Base-by-base conservation (phyloP, 2,329 filamentous ascomycete genomes). In the Dactylonectria estremocensis region DNA sequence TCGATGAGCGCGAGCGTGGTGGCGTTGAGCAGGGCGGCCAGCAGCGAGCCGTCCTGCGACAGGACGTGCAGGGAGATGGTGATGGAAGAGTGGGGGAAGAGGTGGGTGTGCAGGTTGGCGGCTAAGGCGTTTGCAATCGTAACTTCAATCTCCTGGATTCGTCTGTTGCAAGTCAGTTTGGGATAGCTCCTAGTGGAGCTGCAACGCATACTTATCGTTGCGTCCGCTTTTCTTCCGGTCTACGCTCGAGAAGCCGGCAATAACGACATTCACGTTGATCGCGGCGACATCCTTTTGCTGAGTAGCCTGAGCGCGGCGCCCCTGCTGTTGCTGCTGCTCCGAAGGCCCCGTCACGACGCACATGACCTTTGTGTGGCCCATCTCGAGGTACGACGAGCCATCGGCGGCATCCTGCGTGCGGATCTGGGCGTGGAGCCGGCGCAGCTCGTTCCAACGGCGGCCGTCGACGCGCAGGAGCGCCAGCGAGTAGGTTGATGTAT, bases 281-380 rank as follows among this genome's bases (percentile, higher is more conserved):
- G 90, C 89, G 3, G 83, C 84, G 0, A 80, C 80, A 14, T 85
- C 82, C 10, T 84, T 76, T 82, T 64, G 87, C 82, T 64, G 87
- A 81, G 33, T 82, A 78, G 66, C 84, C 80, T 73, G 87, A 82
- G 56, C 88, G 33, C 74, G 78, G 1, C 78, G 73, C 59, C n/a
- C n/a, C n/a, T 75, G 74, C 33, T 78, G 77, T 68, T 75, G 73
- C 68, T 82, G 81, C 60, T 83, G 82, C 82, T 99, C 96, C 43
- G 89, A 90, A 0, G 96, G 96, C 0, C 96, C 96, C 2, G 91
- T 90, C 54, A 99, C 91, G 24, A 95, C 94, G 82, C 95, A 98
- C 83, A 98, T 93, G 74, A 99, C 92, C 79, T 97, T 96, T 22
- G 96, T 99, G 83, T 98, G 97, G 76, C 96, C 96, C 92, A 97